These are phyloP conservation scores for Aspergillus hiratsukae DNA, from an alignment of 2,329 filamentous ascomycete species.

Conservation along the genomic window DNA sequence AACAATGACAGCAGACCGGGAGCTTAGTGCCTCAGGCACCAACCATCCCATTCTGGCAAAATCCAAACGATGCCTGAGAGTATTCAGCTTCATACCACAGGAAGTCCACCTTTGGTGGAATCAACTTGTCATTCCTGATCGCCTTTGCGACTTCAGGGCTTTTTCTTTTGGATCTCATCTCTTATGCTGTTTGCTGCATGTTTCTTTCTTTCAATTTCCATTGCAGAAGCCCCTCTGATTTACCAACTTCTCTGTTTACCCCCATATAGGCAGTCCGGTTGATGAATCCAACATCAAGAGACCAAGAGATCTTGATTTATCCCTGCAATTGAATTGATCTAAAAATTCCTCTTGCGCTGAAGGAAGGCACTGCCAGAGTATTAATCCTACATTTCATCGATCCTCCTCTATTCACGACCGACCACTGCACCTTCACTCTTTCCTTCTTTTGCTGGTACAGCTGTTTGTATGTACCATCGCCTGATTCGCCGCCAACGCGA, in stretches of 20 bases:
- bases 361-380: neutral
- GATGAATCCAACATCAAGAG: neutral
- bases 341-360: neutral
- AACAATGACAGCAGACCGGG: conserved; percentile 13
- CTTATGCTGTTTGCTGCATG: conserved; percentile 15
- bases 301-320: neutral
- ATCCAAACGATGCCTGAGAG: conserved; percentile 17
- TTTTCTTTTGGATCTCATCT: neutral
- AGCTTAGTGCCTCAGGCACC: conserved; percentile 15
- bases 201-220: conserved; percentile 19
- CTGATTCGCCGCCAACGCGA: conserved; percentile 37
- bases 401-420: conserved; percentile 4
- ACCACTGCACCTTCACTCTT: conserved; percentile 1
- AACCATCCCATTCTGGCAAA: conserved; percentile 20
- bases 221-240: conserved; percentile 10
- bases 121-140: conserved; percentile 1
- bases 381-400: conserved; percentile 1
- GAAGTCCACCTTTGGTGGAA: conserved; percentile 3
- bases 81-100: neutral
- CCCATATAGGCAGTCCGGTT: neutral
- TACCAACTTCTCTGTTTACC: conserved; percentile 8
- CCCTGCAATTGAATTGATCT: neutral
- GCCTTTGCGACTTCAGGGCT: neutral
- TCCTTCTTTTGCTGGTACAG: conserved; percentile 15
- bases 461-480: conserved; percentile 39